Conservation (phyloP, 148 eudicot genomes). For the Pouteria glomerata region DNA sequence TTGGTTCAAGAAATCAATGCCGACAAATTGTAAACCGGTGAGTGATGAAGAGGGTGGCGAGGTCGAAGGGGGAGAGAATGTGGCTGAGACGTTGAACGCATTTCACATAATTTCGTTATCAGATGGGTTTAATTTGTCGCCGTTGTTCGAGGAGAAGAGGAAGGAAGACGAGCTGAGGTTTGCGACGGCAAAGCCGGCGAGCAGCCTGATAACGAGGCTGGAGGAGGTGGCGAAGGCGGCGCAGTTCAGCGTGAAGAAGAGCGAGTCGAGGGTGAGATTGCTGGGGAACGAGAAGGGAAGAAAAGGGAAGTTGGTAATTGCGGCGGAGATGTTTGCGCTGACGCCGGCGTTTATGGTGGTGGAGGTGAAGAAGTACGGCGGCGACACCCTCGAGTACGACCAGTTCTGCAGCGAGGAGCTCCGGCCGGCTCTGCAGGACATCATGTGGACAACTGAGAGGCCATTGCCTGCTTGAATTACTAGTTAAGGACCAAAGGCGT, state of each 20-base stretch:
- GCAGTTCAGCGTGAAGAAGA: constrained; percentile 15
- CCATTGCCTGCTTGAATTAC: neutral
- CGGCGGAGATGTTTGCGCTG: constrained; percentile 16
- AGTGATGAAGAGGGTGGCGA: neutral
- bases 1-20: constrained; percentile 10
- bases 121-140: constrained; percentile 15
- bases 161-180: constrained; percentile 9
- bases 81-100: constrained; percentile 5
- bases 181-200: constrained; percentile 9
- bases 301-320: constrained; percentile 15
- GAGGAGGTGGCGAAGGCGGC: constrained; percentile 16
- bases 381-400: constrained; percentile 15
- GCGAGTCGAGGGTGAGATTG: constrained; percentile 8
- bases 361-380: constrained; percentile 14
- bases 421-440: constrained; percentile 13
- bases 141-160: constrained; percentile 16
- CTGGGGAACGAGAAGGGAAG: constrained; percentile 10
- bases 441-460: constrained; percentile 2
- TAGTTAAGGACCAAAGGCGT: neutral
- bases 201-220: constrained; percentile 9
- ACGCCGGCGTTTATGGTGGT: constrained; percentile 16
- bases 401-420: constrained; percentile 16
- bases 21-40: neutral
- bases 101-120: constrained; percentile 18
- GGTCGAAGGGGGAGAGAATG: neutral